Conservation (phyloP, 139 green algal species). For the Coelastrella sp. region DNA sequence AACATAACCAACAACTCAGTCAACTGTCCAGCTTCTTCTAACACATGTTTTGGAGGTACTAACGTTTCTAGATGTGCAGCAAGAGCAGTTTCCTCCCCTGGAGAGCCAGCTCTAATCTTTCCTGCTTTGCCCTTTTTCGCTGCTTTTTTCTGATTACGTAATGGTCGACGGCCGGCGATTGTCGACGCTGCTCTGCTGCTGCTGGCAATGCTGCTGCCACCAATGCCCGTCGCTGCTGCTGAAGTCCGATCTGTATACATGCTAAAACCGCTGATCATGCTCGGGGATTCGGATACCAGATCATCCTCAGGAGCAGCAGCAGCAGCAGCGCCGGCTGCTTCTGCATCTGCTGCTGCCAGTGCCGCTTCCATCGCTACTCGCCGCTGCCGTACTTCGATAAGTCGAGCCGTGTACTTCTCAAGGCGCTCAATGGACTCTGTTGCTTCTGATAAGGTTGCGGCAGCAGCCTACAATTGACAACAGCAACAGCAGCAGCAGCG, state of each 20-base stretch:
- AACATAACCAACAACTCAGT: conserved; percentile 84
- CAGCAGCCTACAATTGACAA: conserved; percentile 42
- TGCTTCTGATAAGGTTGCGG: conserved; percentile 59
- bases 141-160: conserved; percentile 52
- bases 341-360: conserved; percentile 51
- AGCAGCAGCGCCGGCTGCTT: conserved; percentile 14
- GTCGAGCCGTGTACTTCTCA: conserved; percentile 80
- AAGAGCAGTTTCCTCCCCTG: conserved; percentile 82
- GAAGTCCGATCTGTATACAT: conserved; percentile 60
- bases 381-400: conserved; percentile 74
- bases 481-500: too few relatives aligned
- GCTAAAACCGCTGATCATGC: conserved; percentile 63
- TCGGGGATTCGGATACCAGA: conserved; percentile 53
- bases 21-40: conserved; percentile 73
- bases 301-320: conserved; percentile 1
- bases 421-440: conserved; percentile 69
- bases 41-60: conserved; percentile 8
- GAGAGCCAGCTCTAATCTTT: conserved; percentile 68
- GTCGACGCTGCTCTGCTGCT: conserved; percentile 54
- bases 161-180: conserved; percentile 52
- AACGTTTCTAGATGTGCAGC: conserved; percentile 50
- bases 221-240: background rate
- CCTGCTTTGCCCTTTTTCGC: conserved; percentile 47
- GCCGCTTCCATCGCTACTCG: conserved; percentile 66
- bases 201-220: background rate